Percentiles rank a stretch among this genome's conserved stretches.
These are phyloP conservation scores for Aspergillus neoniger DNA, from an alignment of 2,329 filamentous ascomycete genomes.

Conservation along the genomic window DNA sequence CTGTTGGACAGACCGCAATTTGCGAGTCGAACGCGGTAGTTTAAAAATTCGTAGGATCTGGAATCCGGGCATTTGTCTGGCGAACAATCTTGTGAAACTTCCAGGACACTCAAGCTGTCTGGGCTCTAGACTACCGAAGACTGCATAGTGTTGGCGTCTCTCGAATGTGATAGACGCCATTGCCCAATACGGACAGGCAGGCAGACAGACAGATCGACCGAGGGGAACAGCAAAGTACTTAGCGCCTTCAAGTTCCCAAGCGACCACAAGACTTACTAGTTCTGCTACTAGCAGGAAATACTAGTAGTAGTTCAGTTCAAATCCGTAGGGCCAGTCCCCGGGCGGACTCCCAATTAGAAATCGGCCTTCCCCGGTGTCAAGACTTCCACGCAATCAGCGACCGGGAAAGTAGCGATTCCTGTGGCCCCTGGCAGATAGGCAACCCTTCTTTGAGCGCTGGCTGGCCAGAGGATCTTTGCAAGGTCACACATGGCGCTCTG, in stretches of 20 bases:
- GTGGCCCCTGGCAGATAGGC: slow-evolving; percentile 15
- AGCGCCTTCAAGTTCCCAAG: no score
- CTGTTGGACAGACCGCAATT: slow-evolving; percentile 24
- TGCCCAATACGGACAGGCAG: background rate
- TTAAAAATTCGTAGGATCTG: slow-evolving; percentile 6
- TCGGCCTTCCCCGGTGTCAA: background rate
- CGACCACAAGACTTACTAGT: no score
- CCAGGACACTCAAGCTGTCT: background rate
- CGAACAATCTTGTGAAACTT: background rate
- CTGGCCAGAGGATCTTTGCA: background rate
- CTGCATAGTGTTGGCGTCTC: background rate
- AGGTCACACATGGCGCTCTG: slow-evolving; percentile 18
- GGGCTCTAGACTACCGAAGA: background rate
- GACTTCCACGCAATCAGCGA: slow-evolving; percentile 1
- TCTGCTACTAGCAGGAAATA: no score
- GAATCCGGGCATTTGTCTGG: background rate
- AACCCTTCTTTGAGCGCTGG: slow-evolving; percentile 1
- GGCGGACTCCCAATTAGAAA: background rate
- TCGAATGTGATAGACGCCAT: background rate
- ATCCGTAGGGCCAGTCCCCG: background rate
- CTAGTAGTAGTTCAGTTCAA: background rate
- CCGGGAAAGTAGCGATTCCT: background rate
- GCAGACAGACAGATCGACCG: background rate
- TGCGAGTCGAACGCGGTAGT: slow-evolving; percentile 11
- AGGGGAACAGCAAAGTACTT: background rate